Evolutionary conservation across 2,329 filamentous ascomycete species (phyloP).

Genomic region (Ceratocystis huliohia): DNA sequence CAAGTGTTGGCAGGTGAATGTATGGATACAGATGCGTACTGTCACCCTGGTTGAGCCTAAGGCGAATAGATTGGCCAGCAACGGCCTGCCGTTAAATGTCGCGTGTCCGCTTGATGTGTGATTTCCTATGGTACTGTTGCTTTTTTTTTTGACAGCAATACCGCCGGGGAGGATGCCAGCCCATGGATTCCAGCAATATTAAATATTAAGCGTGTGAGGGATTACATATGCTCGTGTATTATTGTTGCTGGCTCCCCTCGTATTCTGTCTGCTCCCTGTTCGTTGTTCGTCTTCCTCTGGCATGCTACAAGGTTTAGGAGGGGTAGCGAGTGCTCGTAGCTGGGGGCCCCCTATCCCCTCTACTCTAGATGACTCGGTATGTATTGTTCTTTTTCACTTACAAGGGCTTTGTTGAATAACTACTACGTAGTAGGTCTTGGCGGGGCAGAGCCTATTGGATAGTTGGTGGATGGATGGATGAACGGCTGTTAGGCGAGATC

Average conservation of each 20-base stretch:
- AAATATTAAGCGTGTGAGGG: neutral
- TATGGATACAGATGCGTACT: neutral
- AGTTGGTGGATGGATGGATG: neutral
- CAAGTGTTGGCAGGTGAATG: neutral
- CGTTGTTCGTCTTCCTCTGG: neutral
- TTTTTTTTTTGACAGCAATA: neutral
- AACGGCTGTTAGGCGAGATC: neutral
- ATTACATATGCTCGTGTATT: neutral
- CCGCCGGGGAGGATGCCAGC: neutral
- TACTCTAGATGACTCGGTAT: neutral
- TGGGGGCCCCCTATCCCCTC: neutral
- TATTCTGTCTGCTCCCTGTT: neutral
- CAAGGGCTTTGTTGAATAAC: neutral
- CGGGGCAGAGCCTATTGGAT: neutral
- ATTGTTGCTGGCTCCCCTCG: neutral
- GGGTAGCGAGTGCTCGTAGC: neutral
- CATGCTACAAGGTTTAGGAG: neutral
- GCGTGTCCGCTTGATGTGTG: neutral
- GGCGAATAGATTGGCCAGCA: neutral
- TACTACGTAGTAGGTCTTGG: neutral
- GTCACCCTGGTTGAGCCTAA: neutral
- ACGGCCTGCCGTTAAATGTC: neutral
- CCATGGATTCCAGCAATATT: neutral
- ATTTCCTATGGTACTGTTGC: neutral
- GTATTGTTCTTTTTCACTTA: neutral